Base-by-base conservation (phyloP, 164 flowering plant species). In the Pachysandra terminalis region DNA sequence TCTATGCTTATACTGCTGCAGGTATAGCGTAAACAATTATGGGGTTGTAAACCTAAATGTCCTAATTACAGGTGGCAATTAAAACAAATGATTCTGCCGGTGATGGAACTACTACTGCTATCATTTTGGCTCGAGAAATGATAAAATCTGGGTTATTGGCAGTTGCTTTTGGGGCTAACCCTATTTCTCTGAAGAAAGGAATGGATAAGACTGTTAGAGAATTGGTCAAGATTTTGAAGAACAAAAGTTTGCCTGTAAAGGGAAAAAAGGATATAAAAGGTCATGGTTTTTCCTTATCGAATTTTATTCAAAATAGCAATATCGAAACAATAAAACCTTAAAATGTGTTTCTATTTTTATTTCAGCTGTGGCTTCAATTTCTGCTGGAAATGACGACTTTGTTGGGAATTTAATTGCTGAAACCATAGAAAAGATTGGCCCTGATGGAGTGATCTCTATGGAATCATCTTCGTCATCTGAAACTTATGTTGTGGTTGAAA, bases 91-190 rank as follows among this genome's bases (percentile, higher is more conserved):
- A 85, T 67, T 78, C 78, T 56, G 97, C 97, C 56, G 98, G 98
- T 54, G 98, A 95, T 87, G 98, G 98, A 48, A 95, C 96, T 4
- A 90, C 96, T n/a, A 91, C 97, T 70, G 98, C 97, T 57, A 84
- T 91, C 40, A 80, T 95, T 64, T 79, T 95, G 78, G 89, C 96
- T 71, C 81, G 92, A 66, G 90, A 81, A 66, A 85, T 95, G 79
- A 80, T 91, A 55, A 90, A 77, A 66, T 72, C 78, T 69, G 98
- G 97, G 14, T 35, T 87, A 62, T 67, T 87, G 76, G 88, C 93
- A 56, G 84, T 91, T 61, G 70, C 96, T 58, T 87, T 83, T 80
- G 98, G 97, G 52, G 96, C 96, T 70, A 90, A 92, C 65, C 96
- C 98, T 24, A 77, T 81, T 75, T 78, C 91, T 73, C 26, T 91